Base-by-base conservation (phyloP, 2,329 filamentous ascomycete species). In the Nothomitra cinnamomea region DNA sequence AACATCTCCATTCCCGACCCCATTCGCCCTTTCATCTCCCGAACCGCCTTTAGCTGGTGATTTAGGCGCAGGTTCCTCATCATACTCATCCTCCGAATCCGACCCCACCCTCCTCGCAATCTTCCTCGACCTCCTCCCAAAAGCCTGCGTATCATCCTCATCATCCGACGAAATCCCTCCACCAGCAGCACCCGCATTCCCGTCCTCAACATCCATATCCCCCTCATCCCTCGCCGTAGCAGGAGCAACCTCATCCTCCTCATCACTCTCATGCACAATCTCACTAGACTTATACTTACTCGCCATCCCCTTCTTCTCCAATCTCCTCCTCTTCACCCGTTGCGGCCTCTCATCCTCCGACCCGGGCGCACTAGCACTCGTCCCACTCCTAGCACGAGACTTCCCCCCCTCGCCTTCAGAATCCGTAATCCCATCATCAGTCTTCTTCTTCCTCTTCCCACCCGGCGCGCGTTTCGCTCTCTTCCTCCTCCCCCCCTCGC, bases 271-370 rank as follows among this genome's bases (percentile, higher is more conserved):
- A 45, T 87, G 83, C 25, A 95, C 80, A 57, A 88, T 79, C 67
- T 94, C 88, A 1, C 78, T 81, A 51, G 84, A 89, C 75, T 95
- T 95, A 74, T 79, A 94, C 68, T 94, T 94, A 65, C 63, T 61
- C 59, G 63, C 60, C 63, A 68, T 49, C 59, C 65, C 59, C 62
- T 77, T 77, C 56, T 76, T 68, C 60, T 80, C 77, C 52, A 82
- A 61, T 61, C 75, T 76, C 64, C 78, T 72, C 63, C 76, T 75
- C 69, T 82, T 82, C 68, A 76, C 77, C 6, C 69, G 69, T 8
- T 64, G 67, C 7, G 53, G 35, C 64, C 60, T 40, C 65, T 56
- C 36, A 58, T 51, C 41, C n/a, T 53, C 49, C n/a, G 25, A 42
- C 22, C 49, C 21, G 12, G 51, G 49, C 47, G 40, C 22, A 22